Conservation (phyloP, 2,329 filamentous ascomycete genomes). For the Rachicladosporium sp. region DNA sequence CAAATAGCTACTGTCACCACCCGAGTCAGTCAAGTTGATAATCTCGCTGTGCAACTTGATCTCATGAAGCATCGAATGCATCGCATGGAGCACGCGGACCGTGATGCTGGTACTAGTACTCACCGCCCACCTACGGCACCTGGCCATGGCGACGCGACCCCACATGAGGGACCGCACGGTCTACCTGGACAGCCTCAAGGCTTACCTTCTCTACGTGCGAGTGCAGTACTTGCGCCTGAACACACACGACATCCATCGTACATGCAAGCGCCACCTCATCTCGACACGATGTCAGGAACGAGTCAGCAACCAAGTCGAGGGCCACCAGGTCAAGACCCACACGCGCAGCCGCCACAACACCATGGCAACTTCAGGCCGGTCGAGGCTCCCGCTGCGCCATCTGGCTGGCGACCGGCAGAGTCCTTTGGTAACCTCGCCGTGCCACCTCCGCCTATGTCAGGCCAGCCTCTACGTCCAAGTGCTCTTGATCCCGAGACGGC, state of each 20-base stretch:
- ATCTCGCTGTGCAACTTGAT: slow-evolving; percentile 34
- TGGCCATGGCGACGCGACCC: slow-evolving; percentile 1
- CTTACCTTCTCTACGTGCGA: not conserved
- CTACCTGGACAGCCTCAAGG: too few relatives aligned
- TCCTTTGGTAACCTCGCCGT: slow-evolving; percentile 8
- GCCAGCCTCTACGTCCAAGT: slow-evolving; percentile 10
- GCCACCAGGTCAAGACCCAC: slow-evolving; percentile 5
- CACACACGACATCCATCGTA: not conserved
- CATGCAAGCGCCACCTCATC: too few relatives aligned
- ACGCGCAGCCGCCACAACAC: slow-evolving; percentile 3
- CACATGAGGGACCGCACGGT: slow-evolving; percentile 1
- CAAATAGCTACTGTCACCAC: slow-evolving; percentile 29
- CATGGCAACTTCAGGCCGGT: slow-evolving; percentile 4
- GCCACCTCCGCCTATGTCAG: slow-evolving; percentile 10
- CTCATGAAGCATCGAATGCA: slow-evolving; percentile 36
- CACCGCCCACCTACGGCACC: slow-evolving; percentile 1
- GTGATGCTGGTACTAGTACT: not conserved
- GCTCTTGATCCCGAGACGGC: slow-evolving; percentile 11
- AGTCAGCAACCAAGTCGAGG: too few relatives aligned
- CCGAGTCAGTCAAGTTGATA: slow-evolving; percentile 35
- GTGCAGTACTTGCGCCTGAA: slow-evolving; percentile 2
- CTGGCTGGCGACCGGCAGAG: slow-evolving; percentile 19
- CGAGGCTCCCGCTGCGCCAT: slow-evolving; percentile 11
- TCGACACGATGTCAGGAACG: too few relatives aligned
- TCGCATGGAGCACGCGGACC: slow-evolving; percentile 14